Percentiles rank a stretch among this genome's conserved stretches.
Conservation (phyloP, 805 yeast species). For the Kodamaea jinghongensis region DNA sequence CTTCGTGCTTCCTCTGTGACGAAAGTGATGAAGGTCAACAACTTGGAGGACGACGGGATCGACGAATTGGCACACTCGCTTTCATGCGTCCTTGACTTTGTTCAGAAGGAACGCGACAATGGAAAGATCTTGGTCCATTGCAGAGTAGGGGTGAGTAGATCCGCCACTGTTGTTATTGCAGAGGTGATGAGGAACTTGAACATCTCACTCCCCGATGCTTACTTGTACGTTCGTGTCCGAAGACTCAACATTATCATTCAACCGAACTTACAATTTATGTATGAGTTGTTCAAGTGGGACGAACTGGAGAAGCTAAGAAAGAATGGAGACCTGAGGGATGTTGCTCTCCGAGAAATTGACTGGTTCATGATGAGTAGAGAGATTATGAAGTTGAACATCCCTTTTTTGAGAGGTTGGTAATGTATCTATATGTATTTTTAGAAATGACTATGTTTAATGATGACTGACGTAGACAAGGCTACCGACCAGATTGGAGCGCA, state of each 20-base stretch:
- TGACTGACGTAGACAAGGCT: too few relatives aligned
- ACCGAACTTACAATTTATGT: slow-evolving; percentile 89
- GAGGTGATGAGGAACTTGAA: slow-evolving; percentile 81
- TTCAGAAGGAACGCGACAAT: slow-evolving; percentile 44
- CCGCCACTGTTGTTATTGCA: slow-evolving; percentile 94
- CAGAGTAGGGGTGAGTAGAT: slow-evolving; percentile 91
- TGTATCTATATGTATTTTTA: slow-evolving; percentile 5
- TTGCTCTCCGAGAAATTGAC: slow-evolving; percentile 60
- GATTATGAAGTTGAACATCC: slow-evolving; percentile 71
- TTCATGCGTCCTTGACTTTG: slow-evolving; percentile 60
- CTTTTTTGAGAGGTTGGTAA: slow-evolving; percentile 43
- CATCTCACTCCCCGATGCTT: slow-evolving; percentile 72
- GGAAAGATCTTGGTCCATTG: slow-evolving; percentile 71
- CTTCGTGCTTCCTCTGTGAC: slow-evolving; percentile 26
- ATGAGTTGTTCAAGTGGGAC: slow-evolving; percentile 70
- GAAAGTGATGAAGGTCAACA: slow-evolving; percentile 60
- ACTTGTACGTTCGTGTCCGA: slow-evolving; percentile 83
- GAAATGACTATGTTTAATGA: too few relatives aligned
- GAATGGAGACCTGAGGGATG: slow-evolving; percentile 5
- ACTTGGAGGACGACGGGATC: slow-evolving; percentile 88
- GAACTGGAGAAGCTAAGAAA: slow-evolving; percentile 22
- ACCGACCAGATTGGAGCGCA: too few relatives aligned
- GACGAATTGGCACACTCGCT: slow-evolving; percentile 67
- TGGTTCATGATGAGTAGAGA: slow-evolving; percentile 89
- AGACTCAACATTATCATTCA: slow-evolving; percentile 90